Evolutionary conservation across 495 filamentous ascomycete genomes (phyloP).

Genomic region (Penicillium macrosclerotiorum): DNA sequence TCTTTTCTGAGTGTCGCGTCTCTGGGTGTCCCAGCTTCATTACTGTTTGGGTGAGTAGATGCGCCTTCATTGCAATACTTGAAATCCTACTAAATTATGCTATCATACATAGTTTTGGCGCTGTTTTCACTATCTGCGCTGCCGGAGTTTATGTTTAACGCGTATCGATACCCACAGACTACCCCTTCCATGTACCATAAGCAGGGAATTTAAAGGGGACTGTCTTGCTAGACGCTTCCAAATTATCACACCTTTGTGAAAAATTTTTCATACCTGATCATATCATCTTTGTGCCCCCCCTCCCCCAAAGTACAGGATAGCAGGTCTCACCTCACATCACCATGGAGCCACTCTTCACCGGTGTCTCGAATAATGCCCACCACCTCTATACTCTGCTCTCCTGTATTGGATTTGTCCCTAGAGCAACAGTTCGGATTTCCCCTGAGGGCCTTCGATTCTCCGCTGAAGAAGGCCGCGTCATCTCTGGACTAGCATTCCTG

Average conservation of each 20-base stretch:
- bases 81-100: slow-evolving; percentile 5
- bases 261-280: slow-evolving; percentile 8
- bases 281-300: slow-evolving; percentile 3
- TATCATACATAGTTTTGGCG: slow-evolving; percentile 68
- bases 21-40: slow-evolving; percentile 82
- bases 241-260: slow-evolving; percentile 22
- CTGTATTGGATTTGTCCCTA: slow-evolving; percentile 78
- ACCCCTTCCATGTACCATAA: slow-evolving; percentile 40
- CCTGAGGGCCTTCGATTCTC: slow-evolving; percentile 81
- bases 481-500: slow-evolving; percentile 84
- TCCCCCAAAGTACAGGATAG: slow-evolving; percentile 6
- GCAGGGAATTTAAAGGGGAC: slow-evolving; percentile 29
- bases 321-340: neutral
- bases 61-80: neutral
- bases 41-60: slow-evolving; percentile 78
- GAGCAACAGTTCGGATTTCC: slow-evolving; percentile 80
- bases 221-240: slow-evolving; percentile 39
- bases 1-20: slow-evolving; percentile 73
- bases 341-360: slow-evolving; percentile 65
- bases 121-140: slow-evolving; percentile 97
- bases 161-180: slow-evolving; percentile 40
- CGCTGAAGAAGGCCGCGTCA: slow-evolving; percentile 77
- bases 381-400: slow-evolving; percentile 88
- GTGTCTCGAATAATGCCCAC: slow-evolving; percentile 80
- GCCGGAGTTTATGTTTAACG: slow-evolving; percentile 95